Base-by-base conservation (phyloP, 2,329 filamentous ascomycete species). In the Pestalotiopsis sp. region DNA sequence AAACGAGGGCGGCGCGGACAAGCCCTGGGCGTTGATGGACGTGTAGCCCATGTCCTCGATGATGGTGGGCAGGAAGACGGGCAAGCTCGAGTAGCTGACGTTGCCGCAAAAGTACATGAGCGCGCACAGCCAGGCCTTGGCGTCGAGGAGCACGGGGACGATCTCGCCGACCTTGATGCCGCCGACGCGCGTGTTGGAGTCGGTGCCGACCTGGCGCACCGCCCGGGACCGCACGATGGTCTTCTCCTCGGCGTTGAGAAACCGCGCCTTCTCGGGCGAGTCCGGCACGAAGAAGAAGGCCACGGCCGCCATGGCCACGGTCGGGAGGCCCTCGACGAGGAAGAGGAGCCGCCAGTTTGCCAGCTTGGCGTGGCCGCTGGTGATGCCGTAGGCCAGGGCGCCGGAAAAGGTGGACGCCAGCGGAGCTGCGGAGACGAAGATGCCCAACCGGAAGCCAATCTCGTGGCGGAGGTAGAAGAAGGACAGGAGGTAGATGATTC, bases 51-150 rank as follows among this genome's bases (percentile, higher is more conserved):
- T 90, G 76, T 91, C 88, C 70, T 86, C 84, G 65, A 97, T 86
- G 70, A 97, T 94, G 31, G 92, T 94, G 45, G 94, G 94, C 2
- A 97, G 86, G 78, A 97, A 97, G 65, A 96, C 93, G 2, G 94
- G 94, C 78, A 97, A 89, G 38, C 92, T 95, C 74, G 90, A 91
- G 83, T 97, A 97, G 17, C 93, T 92, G 75, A 96, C 91, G 79
- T 97, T 97, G 77, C 92, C 90, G 79, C 91, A 90, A 83, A 97
- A 94, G 84, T 97, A 93, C 88, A 97, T 97, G 72, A 89, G 80
- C 1, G 93, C 91, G 4, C 92, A 92, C 45, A 95, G 82, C 69
- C 69, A 72, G 61, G 67, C 67, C 65, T 71, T 71, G 59, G 63
- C 38, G 27, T 71, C 70, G 6, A 41, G 58, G 65, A 70, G 67